Evolutionary conservation across 306 rosid species (phyloP).

Genomic region (Fagus crenata): DNA sequence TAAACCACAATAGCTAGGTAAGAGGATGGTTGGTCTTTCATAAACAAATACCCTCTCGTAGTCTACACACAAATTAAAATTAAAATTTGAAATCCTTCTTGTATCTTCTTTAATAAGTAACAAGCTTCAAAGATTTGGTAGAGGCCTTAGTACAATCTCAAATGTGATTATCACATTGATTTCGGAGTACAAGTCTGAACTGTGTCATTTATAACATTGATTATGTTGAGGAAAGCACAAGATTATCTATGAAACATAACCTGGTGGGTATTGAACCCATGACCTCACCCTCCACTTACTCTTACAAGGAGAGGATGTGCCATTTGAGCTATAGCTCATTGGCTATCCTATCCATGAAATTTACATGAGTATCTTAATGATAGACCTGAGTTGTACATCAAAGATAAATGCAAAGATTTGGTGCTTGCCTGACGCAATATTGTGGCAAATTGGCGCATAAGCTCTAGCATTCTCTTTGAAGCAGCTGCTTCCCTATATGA

Average conservation of each 20-base stretch:
- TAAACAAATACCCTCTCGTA: not conserved
- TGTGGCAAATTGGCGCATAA: conserved; percentile 60
- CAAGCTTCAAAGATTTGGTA: not conserved
- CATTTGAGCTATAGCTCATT: too few relatives aligned
- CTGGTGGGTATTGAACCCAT: not conserved
- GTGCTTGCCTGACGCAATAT: conserved; percentile 65
- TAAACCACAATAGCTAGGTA: not conserved
- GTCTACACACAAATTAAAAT: not conserved
- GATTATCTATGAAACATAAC: not conserved
- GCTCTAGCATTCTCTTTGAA: conserved; percentile 64
- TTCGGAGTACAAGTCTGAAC: not conserved
- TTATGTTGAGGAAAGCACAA: not conserved
- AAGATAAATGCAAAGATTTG: not conserved
- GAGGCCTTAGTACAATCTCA: not conserved
- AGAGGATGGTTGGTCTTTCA: not conserved
- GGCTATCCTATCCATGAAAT: not conserved
- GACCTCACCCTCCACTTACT: too few relatives aligned
- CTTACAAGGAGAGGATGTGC: too few relatives aligned
- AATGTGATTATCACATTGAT: not conserved
- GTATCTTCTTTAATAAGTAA: not conserved
- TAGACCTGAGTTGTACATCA: not conserved
- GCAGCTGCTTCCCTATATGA: conserved; percentile 55
- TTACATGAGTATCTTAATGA: not conserved
- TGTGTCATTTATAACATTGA: not conserved
- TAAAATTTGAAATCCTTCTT: not conserved